phyloP scores from a whole-genome alignment of 2,329 filamentous ascomycete species.

The Monosporascus sp. region DNA sequence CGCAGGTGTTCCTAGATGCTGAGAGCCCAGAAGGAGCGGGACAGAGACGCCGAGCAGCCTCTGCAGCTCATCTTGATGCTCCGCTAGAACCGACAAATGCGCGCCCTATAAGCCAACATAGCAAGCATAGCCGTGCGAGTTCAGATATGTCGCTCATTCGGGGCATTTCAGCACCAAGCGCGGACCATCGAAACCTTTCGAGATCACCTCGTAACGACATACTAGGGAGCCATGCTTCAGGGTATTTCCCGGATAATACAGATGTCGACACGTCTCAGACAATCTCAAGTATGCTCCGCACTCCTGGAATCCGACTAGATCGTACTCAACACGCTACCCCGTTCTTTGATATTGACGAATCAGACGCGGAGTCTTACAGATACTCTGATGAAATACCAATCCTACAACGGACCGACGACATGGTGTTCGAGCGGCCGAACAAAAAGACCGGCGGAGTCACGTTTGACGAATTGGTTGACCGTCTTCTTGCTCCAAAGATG shows the following conservation, averaged over 20 bases:
- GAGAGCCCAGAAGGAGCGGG: slow-evolving; percentile 37
- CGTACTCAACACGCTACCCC: slow-evolving; percentile 40
- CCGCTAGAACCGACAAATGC: slow-evolving; percentile 42
- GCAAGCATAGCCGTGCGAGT: slow-evolving; percentile 64
- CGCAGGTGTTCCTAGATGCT: slow-evolving; percentile 8
- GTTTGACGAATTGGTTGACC: slow-evolving; percentile 75
- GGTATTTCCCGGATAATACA: slow-evolving; percentile 32
- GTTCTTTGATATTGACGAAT: slow-evolving; percentile 65
- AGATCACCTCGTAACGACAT: slow-evolving; percentile 46
- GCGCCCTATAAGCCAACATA: slow-evolving; percentile 54
- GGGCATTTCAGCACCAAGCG: slow-evolving; percentile 43
- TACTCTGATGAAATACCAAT: slow-evolving; percentile 64
- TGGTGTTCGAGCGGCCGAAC: slow-evolving; percentile 45
- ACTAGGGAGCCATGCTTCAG: slow-evolving; percentile 24
- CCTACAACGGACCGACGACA: slow-evolving; percentile 61
- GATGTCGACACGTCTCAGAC: slow-evolving; percentile 42
- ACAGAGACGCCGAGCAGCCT: slow-evolving; percentile 52
- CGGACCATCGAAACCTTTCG: slow-evolving; percentile 34
- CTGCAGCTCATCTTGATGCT: slow-evolving; percentile 55
- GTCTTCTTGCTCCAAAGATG: slow-evolving; percentile 75
- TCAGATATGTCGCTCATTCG: slow-evolving; percentile 61
- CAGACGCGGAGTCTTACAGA: slow-evolving; percentile 59
- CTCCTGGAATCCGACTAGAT: slow-evolving; percentile 48
- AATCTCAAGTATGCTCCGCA: slow-evolving; percentile 44
- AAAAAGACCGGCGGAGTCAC: slow-evolving; percentile 50